These are phyloP conservation scores for Escovopsis sp. DNA, from an alignment of 2,329 filamentous ascomycete genomes.

Conservation along the genomic window DNA sequence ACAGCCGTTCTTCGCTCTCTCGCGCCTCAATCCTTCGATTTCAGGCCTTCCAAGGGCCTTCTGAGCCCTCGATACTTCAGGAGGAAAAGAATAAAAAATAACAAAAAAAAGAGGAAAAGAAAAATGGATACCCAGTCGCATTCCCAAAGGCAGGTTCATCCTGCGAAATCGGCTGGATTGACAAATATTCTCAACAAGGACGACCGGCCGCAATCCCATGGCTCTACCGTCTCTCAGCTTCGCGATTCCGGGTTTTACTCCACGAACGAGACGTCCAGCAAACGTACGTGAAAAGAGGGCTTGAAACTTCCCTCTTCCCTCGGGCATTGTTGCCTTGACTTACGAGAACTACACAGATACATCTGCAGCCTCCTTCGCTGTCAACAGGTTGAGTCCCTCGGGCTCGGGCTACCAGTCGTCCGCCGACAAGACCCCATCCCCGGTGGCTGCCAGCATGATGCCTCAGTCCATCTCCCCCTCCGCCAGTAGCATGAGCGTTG, in stretches of 20 bases:
- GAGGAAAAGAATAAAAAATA: no score
- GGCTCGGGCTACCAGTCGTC: slow-evolving; percentile 34
- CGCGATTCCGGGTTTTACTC: slow-evolving; percentile 30
- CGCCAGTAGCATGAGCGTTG: slow-evolving; percentile 48
- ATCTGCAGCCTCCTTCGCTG: slow-evolving; percentile 24
- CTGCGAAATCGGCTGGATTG: slow-evolving; percentile 22
- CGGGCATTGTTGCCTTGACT: slow-evolving; percentile 1
- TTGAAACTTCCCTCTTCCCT: slow-evolving; percentile 2
- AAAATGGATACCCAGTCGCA: slow-evolving; percentile 10
- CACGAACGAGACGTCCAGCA: slow-evolving; percentile 28
- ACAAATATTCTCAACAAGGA: slow-evolving; percentile 25
- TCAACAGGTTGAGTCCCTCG: slow-evolving; percentile 25
- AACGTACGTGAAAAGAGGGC: slow-evolving; percentile 18
- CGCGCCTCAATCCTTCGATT: no score
- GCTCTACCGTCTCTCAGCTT: slow-evolving; percentile 18
- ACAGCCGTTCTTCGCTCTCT: neutral
- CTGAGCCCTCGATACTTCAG: no score
- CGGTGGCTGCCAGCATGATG: slow-evolving; percentile 35
- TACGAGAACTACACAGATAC: slow-evolving; percentile 16
- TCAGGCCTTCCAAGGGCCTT: no score
- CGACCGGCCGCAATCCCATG: slow-evolving; percentile 15
- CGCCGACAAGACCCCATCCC: slow-evolving; percentile 48
- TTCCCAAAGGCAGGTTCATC: slow-evolving; percentile 4
- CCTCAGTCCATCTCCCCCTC: slow-evolving; percentile 40
- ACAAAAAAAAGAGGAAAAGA: neutral